These are phyloP conservation scores for Phyllosticta citribraziliensis DNA, from an alignment of 2,329 filamentous ascomycete species.

Conservation along the genomic window DNA sequence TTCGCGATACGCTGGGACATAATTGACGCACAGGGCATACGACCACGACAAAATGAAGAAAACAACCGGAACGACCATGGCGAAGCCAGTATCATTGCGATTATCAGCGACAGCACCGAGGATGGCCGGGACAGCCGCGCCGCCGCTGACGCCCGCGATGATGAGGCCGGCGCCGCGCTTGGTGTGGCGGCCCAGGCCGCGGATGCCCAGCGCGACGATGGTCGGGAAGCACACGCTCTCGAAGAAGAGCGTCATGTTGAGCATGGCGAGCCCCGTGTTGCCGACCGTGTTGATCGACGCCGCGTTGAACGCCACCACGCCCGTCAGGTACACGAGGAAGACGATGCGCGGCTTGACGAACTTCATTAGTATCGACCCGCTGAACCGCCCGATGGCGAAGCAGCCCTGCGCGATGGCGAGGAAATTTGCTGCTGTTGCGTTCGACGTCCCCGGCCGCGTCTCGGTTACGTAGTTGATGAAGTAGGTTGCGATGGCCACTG, in stretches of 20 bases:
- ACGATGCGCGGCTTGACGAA: constrained; percentile 59
- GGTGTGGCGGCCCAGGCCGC: constrained; percentile 65
- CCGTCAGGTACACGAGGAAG: constrained; percentile 57
- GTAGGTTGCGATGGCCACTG: constrained; percentile 38
- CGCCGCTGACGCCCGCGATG: constrained; percentile 61
- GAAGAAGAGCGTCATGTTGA: constrained; percentile 66
- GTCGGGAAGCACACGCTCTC: constrained; percentile 77
- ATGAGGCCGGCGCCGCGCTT: constrained; percentile 69
- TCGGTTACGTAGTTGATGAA: constrained; percentile 44
- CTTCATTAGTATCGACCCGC: constrained; percentile 56
- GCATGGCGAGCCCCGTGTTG: constrained; percentile 48
- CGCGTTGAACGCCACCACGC: constrained; percentile 51
- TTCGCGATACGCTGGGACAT: constrained; percentile 52
- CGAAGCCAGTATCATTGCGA: constrained; percentile 49
- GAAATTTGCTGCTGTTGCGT: constrained; percentile 52
- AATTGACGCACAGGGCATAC: constrained; percentile 48
- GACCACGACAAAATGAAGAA: constrained; percentile 39
- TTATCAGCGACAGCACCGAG: constrained; percentile 57
- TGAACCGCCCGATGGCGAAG: constrained; percentile 64
- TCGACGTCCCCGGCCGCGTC: constrained; percentile 16
- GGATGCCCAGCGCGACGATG: constrained; percentile 68
- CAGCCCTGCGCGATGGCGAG: constrained; percentile 64
- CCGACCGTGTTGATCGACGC: constrained; percentile 43
- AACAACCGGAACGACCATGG: constrained; percentile 56
- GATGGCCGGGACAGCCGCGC: constrained; percentile 62